Base-by-base conservation (phyloP, 768 basidiomycete species). In the Floccularia luteovirens region DNA sequence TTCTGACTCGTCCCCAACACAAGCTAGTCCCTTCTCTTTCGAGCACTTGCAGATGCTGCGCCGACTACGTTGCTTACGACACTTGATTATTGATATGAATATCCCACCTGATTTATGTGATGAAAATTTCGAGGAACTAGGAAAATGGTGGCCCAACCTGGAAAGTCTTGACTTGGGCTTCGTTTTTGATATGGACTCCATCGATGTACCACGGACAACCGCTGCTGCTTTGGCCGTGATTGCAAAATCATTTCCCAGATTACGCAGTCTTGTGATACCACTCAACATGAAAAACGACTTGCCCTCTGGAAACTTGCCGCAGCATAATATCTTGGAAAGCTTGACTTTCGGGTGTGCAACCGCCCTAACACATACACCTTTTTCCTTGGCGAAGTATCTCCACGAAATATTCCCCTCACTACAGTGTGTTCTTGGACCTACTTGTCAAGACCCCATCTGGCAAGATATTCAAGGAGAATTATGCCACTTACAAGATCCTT, bases 101-200 rank as follows among this genome's bases (percentile, higher is more conserved):
- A 43, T 65, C 24, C 69, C 69, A 1, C 61, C 61, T 3, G 48
- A 52, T 46, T 43, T 73, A 14, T 54, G 46, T 17, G 70, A 75
- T 46, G 7, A 46, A 22, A 66, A 64, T 25, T 44, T 74, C 16
- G 60, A 55, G 25, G 54, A 57, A 36, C 48, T 75, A 28, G 44
- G 59, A 13, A 52, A 44, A 5, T 71, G 65, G 62, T 74, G 74
- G 74, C 73, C 72, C 12, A 42, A 50, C 28, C 58, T 75, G 4
- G 50, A 58, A 6, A 55, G 60, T 33, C 62, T 76, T 23, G 63
- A 73, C 41, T 42, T 75, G 8, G 69, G 69, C 1, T 48, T 52
- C 2, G 38, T 48, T 3, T 50, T 50, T 17, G 56, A 53, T 3
- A 48, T 52, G 10, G 55, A 61, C 36, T 54, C 56, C 8, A 31